Percentiles rank a stretch among this genome's conserved stretches.
Evolutionary conservation across 106 monocot species (phyloP).

Genomic region (Allium cepa): DNA sequence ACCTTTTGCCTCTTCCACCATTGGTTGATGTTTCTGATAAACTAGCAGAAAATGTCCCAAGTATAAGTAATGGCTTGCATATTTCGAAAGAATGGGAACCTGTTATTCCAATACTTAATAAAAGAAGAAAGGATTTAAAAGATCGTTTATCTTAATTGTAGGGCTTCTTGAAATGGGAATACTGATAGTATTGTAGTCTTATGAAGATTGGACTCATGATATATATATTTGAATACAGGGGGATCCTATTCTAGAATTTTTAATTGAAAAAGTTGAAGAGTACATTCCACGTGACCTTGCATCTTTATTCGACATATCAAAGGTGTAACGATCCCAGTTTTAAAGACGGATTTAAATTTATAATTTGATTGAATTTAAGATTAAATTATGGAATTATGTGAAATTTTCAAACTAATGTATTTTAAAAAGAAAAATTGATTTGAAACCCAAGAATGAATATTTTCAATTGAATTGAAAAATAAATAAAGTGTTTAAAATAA

Average conservation of each 20-base stretch:
- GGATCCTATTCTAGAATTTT: conserved; percentile 67
- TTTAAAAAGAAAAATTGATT: too few relatives aligned
- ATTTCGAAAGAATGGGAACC: conserved; percentile 53
- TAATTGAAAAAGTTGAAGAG: conserved; percentile 74
- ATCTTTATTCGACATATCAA: conserved; percentile 38
- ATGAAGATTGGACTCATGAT: too few relatives aligned
- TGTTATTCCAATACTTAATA: conserved; percentile 35
- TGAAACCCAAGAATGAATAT: too few relatives aligned
- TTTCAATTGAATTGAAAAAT: too few relatives aligned
- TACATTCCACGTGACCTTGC: conserved; percentile 62
- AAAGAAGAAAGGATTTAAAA: conserved; percentile 40
- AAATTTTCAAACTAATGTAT: too few relatives aligned
- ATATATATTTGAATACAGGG: conserved; percentile 31
- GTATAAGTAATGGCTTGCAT: conserved; percentile 7
- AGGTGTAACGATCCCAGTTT: too few relatives aligned
- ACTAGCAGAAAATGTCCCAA: conserved; percentile 5
- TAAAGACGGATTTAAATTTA: too few relatives aligned
- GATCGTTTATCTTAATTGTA: conserved; percentile 63
- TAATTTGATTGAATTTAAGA: too few relatives aligned
- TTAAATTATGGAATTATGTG: too few relatives aligned
- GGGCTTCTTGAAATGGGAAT: conserved; percentile 2
- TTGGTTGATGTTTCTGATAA: conserved; percentile 10
- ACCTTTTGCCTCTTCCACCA: conserved; percentile 69
- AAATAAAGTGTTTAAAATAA: too few relatives aligned
- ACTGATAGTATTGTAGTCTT: too few relatives aligned